Conservation (phyloP, 768 basidiomycete genomes). For the Dacryopinax primogenitus region DNA sequence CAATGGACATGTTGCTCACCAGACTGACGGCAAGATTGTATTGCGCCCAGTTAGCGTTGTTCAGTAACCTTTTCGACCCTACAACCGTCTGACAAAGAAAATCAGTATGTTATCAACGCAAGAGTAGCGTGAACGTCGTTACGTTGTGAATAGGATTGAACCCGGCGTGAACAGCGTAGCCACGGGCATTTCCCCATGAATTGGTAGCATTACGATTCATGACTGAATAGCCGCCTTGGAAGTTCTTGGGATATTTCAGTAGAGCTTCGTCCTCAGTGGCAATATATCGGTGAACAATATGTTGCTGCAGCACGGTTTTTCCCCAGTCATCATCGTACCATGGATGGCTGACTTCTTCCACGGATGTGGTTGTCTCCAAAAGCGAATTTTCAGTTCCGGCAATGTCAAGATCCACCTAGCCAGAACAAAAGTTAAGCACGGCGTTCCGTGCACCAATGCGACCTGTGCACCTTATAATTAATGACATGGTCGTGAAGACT, state of each 20-base stretch:
- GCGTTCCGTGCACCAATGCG: background rate
- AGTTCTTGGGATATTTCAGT: constrained; percentile 41
- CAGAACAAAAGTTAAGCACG: background rate
- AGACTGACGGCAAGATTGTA: constrained; percentile 46
- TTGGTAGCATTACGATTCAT: constrained; percentile 44
- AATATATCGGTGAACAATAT: constrained; percentile 37
- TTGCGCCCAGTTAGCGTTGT: constrained; percentile 55
- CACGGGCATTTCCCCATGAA: constrained; percentile 44
- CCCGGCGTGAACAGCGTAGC: constrained; percentile 51
- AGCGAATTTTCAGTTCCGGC: constrained; percentile 47
- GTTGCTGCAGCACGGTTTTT: constrained; percentile 40
- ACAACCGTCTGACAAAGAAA: constrained; percentile 49
- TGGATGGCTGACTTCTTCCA: constrained; percentile 38
- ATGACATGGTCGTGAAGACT: constrained; percentile 57
- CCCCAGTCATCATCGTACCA: constrained; percentile 58
- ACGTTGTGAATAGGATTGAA: constrained; percentile 41
- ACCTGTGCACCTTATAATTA: constrained; percentile 39
- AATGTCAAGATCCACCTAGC: constrained; percentile 51
- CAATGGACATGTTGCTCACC: background rate
- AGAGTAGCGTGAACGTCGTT: too few species aligned
- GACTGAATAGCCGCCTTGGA: constrained; percentile 45
- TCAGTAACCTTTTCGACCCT: constrained; percentile 44
- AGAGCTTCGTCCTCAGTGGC: constrained; percentile 40
- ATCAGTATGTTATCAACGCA: too few species aligned
- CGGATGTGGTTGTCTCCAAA: constrained; percentile 37